Evolutionary conservation across 495 filamentous ascomycete genomes (phyloP).

Genomic region (Podospora pseudopauciseta): DNA sequence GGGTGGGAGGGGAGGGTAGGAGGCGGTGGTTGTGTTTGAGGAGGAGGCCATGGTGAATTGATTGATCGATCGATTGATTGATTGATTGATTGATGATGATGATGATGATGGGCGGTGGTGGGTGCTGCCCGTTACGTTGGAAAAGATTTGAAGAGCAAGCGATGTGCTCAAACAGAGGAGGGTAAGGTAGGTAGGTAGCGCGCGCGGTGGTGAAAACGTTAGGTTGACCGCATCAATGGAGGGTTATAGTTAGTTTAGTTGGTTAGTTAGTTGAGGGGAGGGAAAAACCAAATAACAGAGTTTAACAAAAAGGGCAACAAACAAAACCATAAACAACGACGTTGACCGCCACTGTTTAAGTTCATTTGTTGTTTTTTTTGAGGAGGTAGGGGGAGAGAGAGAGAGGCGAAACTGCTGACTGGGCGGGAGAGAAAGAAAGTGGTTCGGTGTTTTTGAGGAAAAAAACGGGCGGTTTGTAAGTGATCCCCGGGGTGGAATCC

Average conservation of each 20-base stretch:
- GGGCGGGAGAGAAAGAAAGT: background rate
- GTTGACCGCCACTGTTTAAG: background rate
- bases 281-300: too few relatives aligned
- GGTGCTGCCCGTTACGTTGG: background rate
- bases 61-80: too few relatives aligned
- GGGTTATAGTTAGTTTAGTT: too few relatives aligned
- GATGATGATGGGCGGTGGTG: background rate
- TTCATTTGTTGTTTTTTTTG: background rate
- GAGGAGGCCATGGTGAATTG: slow-evolving; percentile 39
- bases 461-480: slow-evolving; percentile 6
- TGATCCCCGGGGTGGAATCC: background rate
- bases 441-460: slow-evolving; percentile 2
- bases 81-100: too few relatives aligned
- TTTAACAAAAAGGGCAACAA: background rate
- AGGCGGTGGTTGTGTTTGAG: slow-evolving; percentile 41
- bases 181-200: background rate
- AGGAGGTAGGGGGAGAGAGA: background rate
- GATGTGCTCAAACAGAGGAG: background rate
- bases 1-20: slow-evolving; percentile 58
- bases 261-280: too few relatives aligned
- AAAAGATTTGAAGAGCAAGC: too few relatives aligned
- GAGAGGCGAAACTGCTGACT: background rate
- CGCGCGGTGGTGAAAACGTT: background rate
- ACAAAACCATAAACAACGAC: background rate
- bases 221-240: background rate